Evolutionary conservation across 176 grass and related monocot species (phyloP).

Genomic region (Canna indica): DNA sequence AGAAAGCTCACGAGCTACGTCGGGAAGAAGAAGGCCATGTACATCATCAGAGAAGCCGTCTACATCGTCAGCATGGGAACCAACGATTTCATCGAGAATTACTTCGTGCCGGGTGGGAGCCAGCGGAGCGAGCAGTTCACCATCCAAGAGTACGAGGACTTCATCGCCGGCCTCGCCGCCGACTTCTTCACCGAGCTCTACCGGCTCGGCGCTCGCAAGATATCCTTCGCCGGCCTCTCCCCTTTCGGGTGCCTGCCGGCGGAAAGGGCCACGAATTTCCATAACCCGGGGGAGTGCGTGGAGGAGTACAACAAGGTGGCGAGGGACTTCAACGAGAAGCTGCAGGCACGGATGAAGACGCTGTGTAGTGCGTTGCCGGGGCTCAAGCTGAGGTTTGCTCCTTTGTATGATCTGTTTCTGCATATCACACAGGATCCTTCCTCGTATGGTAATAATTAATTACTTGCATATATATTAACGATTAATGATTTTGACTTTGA

Average conservation of each 20-base stretch:
- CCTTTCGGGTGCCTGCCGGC: slow-evolving; percentile 7
- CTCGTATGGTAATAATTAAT: not conserved
- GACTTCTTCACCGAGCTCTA: slow-evolving; percentile 1
- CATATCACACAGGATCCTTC: not conserved
- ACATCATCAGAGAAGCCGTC: slow-evolving; percentile 37
- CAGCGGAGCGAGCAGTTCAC: slow-evolving; percentile 47
- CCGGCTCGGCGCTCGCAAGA: slow-evolving; percentile 12
- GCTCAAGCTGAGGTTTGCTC: slow-evolving; percentile 3
- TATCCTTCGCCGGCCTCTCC: not conserved
- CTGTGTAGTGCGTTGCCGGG: not conserved
- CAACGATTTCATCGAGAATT: slow-evolving; percentile 74
- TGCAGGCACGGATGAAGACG: not conserved
- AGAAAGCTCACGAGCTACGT: slow-evolving; percentile 27
- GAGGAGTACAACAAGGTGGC: slow-evolving; percentile 10
- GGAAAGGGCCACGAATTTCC: not conserved
- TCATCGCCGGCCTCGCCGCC: not conserved
- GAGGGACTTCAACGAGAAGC: not conserved
- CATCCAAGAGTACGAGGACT: slow-evolving; percentile 6
- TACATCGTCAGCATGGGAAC: slow-evolving; percentile 51
- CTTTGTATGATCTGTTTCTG: not conserved
- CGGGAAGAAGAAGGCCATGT: slow-evolving; percentile 30
- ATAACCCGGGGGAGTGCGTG: not conserved
- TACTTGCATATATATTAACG: not conserved
- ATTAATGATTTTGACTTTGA: too few species aligned
- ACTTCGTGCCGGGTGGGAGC: slow-evolving; percentile 37